These are phyloP conservation scores for Diaporthe humulicola DNA, from an alignment of 2,329 filamentous ascomycete species.

Conservation along the genomic window DNA sequence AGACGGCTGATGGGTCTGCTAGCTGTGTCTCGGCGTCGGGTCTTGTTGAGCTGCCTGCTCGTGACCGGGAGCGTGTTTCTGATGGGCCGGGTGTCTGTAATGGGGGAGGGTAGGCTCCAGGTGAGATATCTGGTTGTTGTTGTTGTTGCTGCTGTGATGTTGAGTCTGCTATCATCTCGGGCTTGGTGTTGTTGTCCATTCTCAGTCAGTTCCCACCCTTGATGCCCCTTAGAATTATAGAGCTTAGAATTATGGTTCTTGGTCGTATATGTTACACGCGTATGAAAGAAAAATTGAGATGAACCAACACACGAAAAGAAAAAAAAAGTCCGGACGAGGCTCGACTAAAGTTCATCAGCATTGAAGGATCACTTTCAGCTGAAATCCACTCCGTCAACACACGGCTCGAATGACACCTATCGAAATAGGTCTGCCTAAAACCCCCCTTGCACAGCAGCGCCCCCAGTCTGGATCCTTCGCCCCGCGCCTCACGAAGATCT, in stretches of 20 bases:
- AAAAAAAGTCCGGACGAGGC: background rate
- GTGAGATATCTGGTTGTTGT: background rate
- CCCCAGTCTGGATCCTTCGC: constrained; percentile 15
- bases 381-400: constrained; percentile 5
- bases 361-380: constrained; percentile 20
- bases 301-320: background rate
- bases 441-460: constrained; percentile 20
- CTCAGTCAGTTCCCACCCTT: background rate
- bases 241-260: background rate
- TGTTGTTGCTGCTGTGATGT: background rate
- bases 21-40: background rate
- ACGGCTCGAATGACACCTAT: constrained; percentile 7
- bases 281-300: background rate
- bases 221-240: background rate
- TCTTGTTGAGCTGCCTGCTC: background rate
- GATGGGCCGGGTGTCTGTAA: background rate
- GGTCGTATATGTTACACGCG: background rate
- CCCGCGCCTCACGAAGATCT: constrained; percentile 26
- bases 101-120: background rate
- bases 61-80: background rate
- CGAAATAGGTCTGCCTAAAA: constrained; percentile 28
- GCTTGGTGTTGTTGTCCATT: background rate
- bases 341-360: background rate
- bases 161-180: background rate
- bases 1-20: background rate